Conservation (phyloP, 1,284 basidiomycete species). For the Marasmius tenuissimus region DNA sequence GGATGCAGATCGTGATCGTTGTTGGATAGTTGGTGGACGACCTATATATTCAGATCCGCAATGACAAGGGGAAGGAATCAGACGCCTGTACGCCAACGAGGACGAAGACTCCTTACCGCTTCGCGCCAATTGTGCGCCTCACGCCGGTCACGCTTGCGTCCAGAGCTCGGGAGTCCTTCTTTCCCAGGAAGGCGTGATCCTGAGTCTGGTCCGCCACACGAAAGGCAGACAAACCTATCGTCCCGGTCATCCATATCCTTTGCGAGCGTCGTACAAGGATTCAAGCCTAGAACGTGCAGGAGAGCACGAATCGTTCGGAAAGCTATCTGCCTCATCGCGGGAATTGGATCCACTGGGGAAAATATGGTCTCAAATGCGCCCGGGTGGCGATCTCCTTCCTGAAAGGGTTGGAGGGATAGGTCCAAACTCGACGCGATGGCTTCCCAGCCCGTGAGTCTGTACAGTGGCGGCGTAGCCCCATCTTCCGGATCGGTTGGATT, state of each 20-base stretch:
- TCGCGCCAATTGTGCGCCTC: not conserved
- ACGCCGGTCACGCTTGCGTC: not conserved
- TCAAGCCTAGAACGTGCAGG: not conserved
- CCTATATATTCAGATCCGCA: not conserved
- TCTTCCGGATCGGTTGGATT: no score
- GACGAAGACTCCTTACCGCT: not conserved
- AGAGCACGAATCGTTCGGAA: not conserved
- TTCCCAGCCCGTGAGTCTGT: no score
- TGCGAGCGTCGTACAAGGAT: not conserved
- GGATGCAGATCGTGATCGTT: not conserved
- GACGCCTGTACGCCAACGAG: not conserved
- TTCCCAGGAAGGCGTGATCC: not conserved
- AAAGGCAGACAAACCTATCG: not conserved
- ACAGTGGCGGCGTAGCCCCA: no score
- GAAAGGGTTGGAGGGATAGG: no score
- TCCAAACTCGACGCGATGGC: no score
- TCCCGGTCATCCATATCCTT: not conserved
- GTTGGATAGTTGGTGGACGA: not conserved
- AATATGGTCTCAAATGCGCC: not conserved
- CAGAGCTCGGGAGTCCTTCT: no score
- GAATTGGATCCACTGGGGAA: not conserved
- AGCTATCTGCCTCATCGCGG: no score
- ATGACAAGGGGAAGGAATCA: not conserved
- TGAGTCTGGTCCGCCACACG: not conserved
- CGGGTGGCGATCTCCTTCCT: not conserved